Base-by-base conservation (phyloP, 2,329 filamentous ascomycete genomes). In the Aspergillus proliferans region DNA sequence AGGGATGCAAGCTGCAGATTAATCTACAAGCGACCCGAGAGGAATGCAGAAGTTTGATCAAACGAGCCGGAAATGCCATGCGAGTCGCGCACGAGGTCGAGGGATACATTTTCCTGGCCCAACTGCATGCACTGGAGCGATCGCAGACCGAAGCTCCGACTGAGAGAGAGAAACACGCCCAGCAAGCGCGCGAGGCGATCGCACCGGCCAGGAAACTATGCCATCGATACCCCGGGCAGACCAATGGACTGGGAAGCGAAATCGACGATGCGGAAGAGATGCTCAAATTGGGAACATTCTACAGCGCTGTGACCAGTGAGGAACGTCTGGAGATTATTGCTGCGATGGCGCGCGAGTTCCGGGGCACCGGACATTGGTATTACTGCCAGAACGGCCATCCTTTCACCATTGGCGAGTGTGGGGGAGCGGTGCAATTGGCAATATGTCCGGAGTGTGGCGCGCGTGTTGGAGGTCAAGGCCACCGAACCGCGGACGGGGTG, bases 401-500 rank as follows among this genome's bases (percentile, higher is more conserved):
- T 2, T 84, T 87, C 54, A 80, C 82, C 0, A 74, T 86, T 28
- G 83, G 82, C 1, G 80, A 86, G 51, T 86, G 83, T 57, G 83
- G 83, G 1, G 80, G 81, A 74, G 80, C 84, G 0, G 84, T 85
- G 80, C 52, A 87, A 61, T 47, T 58, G 15, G 76, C 83, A 1
- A 63, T 63, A 2, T 88, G 85, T 55, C 83, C 84, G 0, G 77
- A 87, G 53, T 88, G 85, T 54, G 76, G 73, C 2, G 72, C 73
- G 1, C 52, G 64, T 0, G 75, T 87, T 26, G 84, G 83, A 2
- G 84, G 84, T 0, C 59, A 56, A 42, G 8, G 74, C 36, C 81
- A 86, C 61, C 47, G 7, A 7, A 51, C 75, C n/a, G 75, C 70
- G 0, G 67, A 60, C 12, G 83, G 83, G 2, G 80, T 84, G 39